Conservation (phyloP, 169 alveolate species). For the Cryptosporidium meleagridis region DNA sequence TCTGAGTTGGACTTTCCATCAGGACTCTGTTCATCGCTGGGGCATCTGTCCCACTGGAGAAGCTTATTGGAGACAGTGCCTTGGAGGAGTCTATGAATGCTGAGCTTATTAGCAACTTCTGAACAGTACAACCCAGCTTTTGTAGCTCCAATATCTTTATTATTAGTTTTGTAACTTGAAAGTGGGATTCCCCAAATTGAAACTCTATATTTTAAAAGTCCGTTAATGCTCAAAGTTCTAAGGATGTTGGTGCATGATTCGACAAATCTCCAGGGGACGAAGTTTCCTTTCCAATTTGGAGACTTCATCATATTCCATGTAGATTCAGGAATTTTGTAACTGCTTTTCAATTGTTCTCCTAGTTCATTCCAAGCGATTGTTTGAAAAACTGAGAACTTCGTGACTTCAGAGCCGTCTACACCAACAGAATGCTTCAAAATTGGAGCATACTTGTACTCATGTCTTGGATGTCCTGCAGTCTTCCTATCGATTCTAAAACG, state of each 20-base stretch:
- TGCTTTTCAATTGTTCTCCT: neutral
- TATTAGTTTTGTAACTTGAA: neutral
- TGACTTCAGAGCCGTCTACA: constrained; percentile 68
- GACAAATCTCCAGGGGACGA: constrained; percentile 71
- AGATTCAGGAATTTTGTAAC: constrained; percentile 40
- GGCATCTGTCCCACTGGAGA: constrained; percentile 62
- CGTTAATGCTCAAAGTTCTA: constrained; percentile 44
- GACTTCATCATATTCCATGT: constrained; percentile 51
- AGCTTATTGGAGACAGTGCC: constrained; percentile 25
- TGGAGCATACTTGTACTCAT: constrained; percentile 52
- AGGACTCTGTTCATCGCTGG: neutral
- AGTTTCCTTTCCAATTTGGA: constrained; percentile 41
- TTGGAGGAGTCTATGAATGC: constrained; percentile 56
- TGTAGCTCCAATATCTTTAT: constrained; percentile 37
- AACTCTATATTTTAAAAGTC: constrained; percentile 28
- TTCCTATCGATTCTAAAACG: constrained; percentile 47
- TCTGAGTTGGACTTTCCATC: constrained; percentile 24
- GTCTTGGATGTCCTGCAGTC: constrained; percentile 64
- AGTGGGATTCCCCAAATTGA: constrained; percentile 65
- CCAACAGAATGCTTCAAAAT: constrained; percentile 62
- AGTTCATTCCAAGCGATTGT: constrained; percentile 61
- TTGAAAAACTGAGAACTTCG: constrained; percentile 42
- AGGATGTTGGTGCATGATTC: constrained; percentile 68
- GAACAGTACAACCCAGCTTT: constrained; percentile 14
- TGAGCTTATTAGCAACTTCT: constrained; percentile 19